Base-by-base conservation (phyloP, 495 filamentous ascomycete species). In the Hapsidospora chrysogenum region DNA sequence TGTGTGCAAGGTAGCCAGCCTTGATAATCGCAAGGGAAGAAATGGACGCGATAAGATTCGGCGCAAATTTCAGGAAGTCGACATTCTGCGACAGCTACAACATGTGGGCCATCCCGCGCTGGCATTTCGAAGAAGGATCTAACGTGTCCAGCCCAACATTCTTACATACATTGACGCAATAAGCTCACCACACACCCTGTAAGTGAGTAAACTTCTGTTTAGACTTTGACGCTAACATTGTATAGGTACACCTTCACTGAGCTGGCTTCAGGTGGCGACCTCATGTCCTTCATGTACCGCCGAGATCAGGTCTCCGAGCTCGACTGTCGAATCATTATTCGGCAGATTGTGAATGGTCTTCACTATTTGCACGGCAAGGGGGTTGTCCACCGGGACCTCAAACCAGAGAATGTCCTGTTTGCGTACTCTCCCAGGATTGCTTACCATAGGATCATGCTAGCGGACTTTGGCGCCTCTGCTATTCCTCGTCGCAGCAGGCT, bases 341-440 rank as follows among this genome's bases (percentile, higher is more conserved):
- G 80, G 16, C 81, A 96, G 51, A 61, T 94, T 13, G 58, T 92
- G 22, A 65, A 69, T 43, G 85, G 79, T 17, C 63, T 94, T 14
- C 68, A 76, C 31, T 83, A 78, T 52, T 75, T 93, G 54, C 86
- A 96, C 51, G 56, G 66, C 30, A 78, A 78, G 38, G 77, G 77
- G 28, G 61, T 93, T 36, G 85, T 78, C 41, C 87, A 94, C 52
- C 78, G 87, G 30, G 87, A 96, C 48, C 80, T 94, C 57, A 94
- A 96, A 58, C 84, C 80, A 4, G 87, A 96, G 59, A 96, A 96
- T 51, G 79, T 96, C 40, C 84, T 96, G 45, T 53, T 57, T 16
- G 64, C 87, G 23, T 76, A 66, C 29, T 68, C 80, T 1, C 59
- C 67, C 6, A 52, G 48, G 20, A 42, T 55, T 21, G 54, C 33